phyloP scores from a whole-genome alignment of 1,284 basidiomycete species.

The Rhodotorula sp. region DNA sequence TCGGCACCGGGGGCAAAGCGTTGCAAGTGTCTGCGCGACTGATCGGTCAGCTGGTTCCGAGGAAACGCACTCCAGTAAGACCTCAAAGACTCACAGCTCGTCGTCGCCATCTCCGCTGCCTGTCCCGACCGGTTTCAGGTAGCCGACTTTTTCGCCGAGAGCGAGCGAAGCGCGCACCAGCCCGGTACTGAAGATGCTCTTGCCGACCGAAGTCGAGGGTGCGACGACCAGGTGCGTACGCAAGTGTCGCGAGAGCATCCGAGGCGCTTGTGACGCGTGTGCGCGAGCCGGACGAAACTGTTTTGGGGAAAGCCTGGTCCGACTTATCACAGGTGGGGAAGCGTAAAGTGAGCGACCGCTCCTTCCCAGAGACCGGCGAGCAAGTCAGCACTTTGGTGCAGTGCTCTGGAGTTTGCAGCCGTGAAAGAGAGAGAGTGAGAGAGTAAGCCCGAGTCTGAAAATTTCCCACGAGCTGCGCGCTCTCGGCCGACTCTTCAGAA shows the following conservation, averaged over 20 bases:
- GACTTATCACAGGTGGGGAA: background rate
- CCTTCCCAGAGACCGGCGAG: no score
- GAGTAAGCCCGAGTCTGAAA: background rate
- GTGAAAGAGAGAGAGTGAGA: background rate
- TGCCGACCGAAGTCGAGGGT: slow-evolving; percentile 87
- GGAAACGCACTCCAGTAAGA: no score
- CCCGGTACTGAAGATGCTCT: slow-evolving; percentile 82
- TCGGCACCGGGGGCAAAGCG: slow-evolving; percentile 59
- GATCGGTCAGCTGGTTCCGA: background rate
- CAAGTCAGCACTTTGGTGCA: no score
- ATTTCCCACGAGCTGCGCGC: no score
- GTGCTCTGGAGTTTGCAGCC: background rate
- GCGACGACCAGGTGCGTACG: slow-evolving; percentile 87
- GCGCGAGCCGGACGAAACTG: no score
- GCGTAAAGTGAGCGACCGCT: background rate
- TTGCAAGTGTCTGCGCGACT: slow-evolving; percentile 62
- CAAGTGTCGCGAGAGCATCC: slow-evolving; percentile 66
- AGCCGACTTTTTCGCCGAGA: slow-evolving; percentile 59
- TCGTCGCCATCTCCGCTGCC: slow-evolving; percentile 69
- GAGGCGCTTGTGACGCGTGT: background rate
- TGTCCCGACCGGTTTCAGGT: slow-evolving; percentile 89
- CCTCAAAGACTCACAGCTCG: slow-evolving; percentile 59
- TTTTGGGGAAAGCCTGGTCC: no score
- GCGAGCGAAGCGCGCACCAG: slow-evolving; percentile 66
- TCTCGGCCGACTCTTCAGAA: no score